Base-by-base conservation (phyloP, 176 grass and related monocot species). In the Paspalum vaginatum region DNA sequence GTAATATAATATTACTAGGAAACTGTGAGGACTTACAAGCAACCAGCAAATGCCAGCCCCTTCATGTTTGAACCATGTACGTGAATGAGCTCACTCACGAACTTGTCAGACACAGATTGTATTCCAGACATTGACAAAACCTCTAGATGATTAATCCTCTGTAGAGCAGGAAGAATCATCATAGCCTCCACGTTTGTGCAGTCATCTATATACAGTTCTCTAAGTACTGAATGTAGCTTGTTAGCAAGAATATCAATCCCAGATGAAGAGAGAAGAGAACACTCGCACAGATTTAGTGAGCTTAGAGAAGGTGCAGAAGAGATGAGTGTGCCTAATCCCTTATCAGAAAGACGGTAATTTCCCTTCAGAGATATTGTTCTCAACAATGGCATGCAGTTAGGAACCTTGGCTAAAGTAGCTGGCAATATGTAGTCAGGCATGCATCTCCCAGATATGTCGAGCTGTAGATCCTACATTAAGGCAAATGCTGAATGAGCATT, bases 371-470 rank as follows among this genome's bases (percentile, higher is more conserved):
- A 93, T 78, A 98, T 72, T 77, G 70, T 87, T 54, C 69, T 93
- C 65, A 98, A 75, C 65, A 85, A 72, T n/a, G 88, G 88, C 83
- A 98, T 87, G 82, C 86, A 87, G 71, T 88, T 86, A 17, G 92
- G 90, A 47, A 9, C 79, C 53, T 79, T 87, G 17, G 92, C 88
- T 80, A 98, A 91, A 81, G 87, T 95, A 74, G 65, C 53, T 83
- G 65, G 70, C 81, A 98, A 83, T 22, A 95, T 85, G 61, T 89
- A 91, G 50, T 95, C 96, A 82, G 92, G 88, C 86, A 98, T 74
- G 83, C 96, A 98, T 84, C 92, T 78, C n/a, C 96, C 92, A 53
- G 86, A 93, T 57, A 91, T 78, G 42, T 98, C 96, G 75, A 98
- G 88, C 61, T 95, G 92, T n/a, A 98, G 46, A 59, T 85, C 88